Percentiles rank a stretch among this genome's conserved stretches.
phyloP scores from a whole-genome alignment of 768 basidiomycete genomes.

The Rhizopogon vesiculosus region DNA sequence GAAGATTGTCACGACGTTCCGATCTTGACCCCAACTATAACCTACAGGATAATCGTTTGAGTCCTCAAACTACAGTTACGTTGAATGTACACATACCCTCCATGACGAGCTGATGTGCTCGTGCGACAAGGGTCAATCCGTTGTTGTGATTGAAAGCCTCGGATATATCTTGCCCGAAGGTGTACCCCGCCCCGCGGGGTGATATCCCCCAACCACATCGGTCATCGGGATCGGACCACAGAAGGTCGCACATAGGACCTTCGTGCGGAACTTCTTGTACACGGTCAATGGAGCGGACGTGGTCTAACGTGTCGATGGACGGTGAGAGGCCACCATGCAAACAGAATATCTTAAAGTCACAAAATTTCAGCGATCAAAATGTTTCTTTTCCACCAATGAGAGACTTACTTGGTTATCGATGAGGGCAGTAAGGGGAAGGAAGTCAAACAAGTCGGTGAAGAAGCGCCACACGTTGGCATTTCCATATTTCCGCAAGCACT shows the following conservation, averaged over 20 bases:
- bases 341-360: slow-evolving; percentile 82
- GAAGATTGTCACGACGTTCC: slow-evolving; percentile 99
- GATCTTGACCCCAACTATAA: slow-evolving; percentile 98
- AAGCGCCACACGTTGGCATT: slow-evolving; percentile 99
- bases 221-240: slow-evolving; percentile 99
- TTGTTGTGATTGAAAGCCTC: slow-evolving; percentile 99
- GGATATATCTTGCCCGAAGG: slow-evolving; percentile 98
- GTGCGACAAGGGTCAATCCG: slow-evolving; percentile 90
- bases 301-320: slow-evolving; percentile 99
- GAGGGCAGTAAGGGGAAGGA: slow-evolving; percentile 92
- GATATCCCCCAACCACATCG: slow-evolving; percentile 99
- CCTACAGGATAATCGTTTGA: slow-evolving; percentile 34
- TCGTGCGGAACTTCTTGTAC: slow-evolving; percentile 99
- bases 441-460: slow-evolving; percentile 99
- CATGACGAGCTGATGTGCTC: slow-evolving; percentile 95
- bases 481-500: slow-evolving; percentile 98
- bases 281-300: slow-evolving; percentile 97
- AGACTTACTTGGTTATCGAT: slow-evolving; percentile 96
- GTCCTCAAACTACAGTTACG: slow-evolving; percentile 3
- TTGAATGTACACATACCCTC: slow-evolving; percentile 58
- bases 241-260: slow-evolving; percentile 98
- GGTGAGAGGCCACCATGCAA: slow-evolving; percentile 96
- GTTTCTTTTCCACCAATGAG: not conserved
- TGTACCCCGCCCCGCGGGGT: slow-evolving; percentile 97
- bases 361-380: slow-evolving; percentile 1